Base-by-base conservation (phyloP, 495 filamentous ascomycete species). In the Aspergillus sclerotiicarbonarius region DNA sequence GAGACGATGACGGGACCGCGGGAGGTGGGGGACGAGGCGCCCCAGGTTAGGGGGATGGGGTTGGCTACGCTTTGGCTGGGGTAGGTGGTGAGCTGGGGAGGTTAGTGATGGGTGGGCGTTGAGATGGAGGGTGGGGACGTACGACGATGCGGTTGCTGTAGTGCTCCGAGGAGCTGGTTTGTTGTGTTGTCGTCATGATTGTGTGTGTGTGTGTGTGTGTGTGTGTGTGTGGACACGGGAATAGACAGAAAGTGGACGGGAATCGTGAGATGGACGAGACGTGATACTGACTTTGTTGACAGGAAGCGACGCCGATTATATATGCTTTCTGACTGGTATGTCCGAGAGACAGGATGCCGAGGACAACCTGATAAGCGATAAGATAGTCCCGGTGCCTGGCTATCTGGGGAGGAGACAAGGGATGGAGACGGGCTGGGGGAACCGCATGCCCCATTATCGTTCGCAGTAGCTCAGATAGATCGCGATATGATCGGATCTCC, bases 21-120 rank as follows among this genome's bases (percentile, higher is more conserved):
- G 63, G 79, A 60, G 29, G 74, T 59, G 6, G 87, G 82, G 65
- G 91, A 86, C 37, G 81, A 71, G 58, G 86, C 75, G 35, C 91
- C 91, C 91, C 91, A 96, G 49, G 87, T 75, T 81, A 96, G 84
- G 30, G 84, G 80, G 32, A 95, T 64, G 45, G 91, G 91, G 57
- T 92, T 87, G 67, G 94, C 91, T 53, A 91, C 91, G 55, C 86
- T 84, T 75, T 95, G 91, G 57, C 84, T 85, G 41, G 91, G 91
- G 74, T 96, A 95, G 18, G 91, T 92, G 33, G 90, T 93, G 59
- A 84, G 75, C 55, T 65, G 39, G 18, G 4, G 16, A 12, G 16
- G 13, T 6, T 16, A 0, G 25, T 19, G 46, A 44, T 55, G 51
- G 58, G 37, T 43, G 29, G 39, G 20, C 6, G 7, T 20, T 51